Evolutionary conservation across 148 eudicot genomes (phyloP), one percentile per base, ranked within the genome.

Genomic region (Camellia sinensis): DNA sequence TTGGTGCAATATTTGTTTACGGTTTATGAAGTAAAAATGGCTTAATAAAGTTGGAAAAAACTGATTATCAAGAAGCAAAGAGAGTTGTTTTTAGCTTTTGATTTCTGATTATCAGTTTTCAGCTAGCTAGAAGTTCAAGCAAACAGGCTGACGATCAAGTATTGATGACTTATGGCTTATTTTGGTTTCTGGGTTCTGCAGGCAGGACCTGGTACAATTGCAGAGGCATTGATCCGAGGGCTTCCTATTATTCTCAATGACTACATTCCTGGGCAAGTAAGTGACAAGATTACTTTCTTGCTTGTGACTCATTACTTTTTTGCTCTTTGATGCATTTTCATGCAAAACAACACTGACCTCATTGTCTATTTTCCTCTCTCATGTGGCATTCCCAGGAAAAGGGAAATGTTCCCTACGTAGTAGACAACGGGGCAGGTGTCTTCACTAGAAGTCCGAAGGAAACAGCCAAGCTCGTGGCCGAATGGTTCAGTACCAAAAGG

Each of bases 201-300:
- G 99, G 99, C 99, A 29, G 99, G 99, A 73, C 99, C 99, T 9
- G 99, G 99, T 76, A 95, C 99, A 62, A 95, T 95, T 80, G 93
- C 99, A 19, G 99, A 95, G 80, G 97, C 99, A n/a, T 86, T 95
- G 88, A 93, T 95, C 71, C 77, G 97, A 83, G 99, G 99, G 62
- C 97, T 95, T 85, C 99, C 99, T 11, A 93, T 93, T 82, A 91
- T 95, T 82, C 98, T 95, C 67, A 95, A 95, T 48, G 99, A 93
- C 83, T 95, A 88, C 87, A 92, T 95, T 84, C 98, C 99, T 2
- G 99, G 99, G 79, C 99, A 95, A 87, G 99, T 93, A 80, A 82
- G 97, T 83, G 18, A 79, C 3, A 7, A 74, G 82, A 69, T 3
- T 67, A 2, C 67, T 61, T 45, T 5, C 50, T 46, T 7, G 7